Evolutionary conservation across 257 asterid genomes (phyloP), one percentile per base, ranked within the genome.

Genomic region (Gentiana dahurica): DNA sequence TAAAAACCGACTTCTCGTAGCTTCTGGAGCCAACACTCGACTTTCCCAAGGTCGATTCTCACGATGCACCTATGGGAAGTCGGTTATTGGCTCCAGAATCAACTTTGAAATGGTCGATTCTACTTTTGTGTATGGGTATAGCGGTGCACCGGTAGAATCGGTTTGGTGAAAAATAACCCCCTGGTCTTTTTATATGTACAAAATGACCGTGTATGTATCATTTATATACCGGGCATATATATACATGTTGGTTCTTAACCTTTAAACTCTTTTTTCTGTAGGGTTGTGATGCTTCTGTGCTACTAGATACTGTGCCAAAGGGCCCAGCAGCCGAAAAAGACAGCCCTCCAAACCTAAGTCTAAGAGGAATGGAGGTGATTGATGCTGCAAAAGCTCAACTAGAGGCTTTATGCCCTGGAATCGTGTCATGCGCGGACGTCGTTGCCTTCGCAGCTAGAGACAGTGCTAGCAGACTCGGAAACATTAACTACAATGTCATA

Each of bases 361-460:
- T 80, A 6, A 72, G 87, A 1, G 92, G 85, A 1, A 73, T 78
- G 34, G 77, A 83, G 35, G 67, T 83, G 12, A 69, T 83, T 5
- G 81, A 80, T 33, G 81, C 68, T 0, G 81, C 84, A 0, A 83
- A 83, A 34, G 71, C 77, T 3, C 70, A 65, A 6, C 73, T 83
- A 1, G 87, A 83, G 71, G 57, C 11, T 1, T 52, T 9, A 32
- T 80, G 93, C 73, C 81, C 85, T 0, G 43, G 61, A 1, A 62
- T 47, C 5, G 85, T 83, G 0, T 83, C 87, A 1, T 83, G 87
- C 49, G 78, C 87, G 1, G 92, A 83, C 68, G 61, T 77, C 24
- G 59, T 77, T 1, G 74, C 87, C 46, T 80, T 83, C 12, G 85
- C 92, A 44, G 92, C 87, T 33, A 78, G 87, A 0, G 92, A 80